A percentile compares a stretch with the other conserved stretches of the same genome.
Conservation (phyloP, 108 stramenopile genomes). For the Cyclostephanos tholiformis region DNA sequence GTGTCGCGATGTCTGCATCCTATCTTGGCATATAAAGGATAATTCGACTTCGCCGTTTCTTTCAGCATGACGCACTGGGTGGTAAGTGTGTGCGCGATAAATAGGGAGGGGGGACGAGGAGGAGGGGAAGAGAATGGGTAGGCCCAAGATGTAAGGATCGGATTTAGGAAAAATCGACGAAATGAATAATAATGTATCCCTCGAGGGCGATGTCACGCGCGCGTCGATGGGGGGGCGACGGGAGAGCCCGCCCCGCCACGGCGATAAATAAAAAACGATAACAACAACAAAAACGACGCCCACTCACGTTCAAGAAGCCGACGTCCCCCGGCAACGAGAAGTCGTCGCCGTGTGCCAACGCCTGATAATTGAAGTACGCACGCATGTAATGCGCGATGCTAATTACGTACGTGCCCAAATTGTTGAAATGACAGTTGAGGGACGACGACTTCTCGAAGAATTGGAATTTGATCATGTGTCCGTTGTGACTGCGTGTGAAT, state of each 20-base stretch:
- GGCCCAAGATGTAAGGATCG: too few species aligned
- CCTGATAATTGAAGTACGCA: conserved; percentile 87
- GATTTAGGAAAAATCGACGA: too few species aligned
- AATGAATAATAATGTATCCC: too few species aligned
- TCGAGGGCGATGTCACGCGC: too few species aligned
- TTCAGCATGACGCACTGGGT: conserved; percentile 70
- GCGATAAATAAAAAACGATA: background rate
- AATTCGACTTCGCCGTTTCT: conserved; percentile 51
- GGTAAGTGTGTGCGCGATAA: conserved; percentile 1
- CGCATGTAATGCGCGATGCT: conserved; percentile 91
- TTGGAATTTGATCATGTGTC: conserved; percentile 90
- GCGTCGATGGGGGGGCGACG: background rate
- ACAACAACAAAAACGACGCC: background rate
- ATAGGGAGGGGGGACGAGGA: conserved; percentile 6
- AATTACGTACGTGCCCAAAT: conserved; percentile 85
- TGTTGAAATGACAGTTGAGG: conserved; percentile 79
- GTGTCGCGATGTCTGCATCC: conserved; percentile 85
- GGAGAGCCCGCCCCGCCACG: too few species aligned
- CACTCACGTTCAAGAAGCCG: conserved; percentile 76
- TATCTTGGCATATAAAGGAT: conserved; percentile 82
- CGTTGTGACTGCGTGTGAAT: conserved; percentile 75
- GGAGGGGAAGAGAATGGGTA: too few species aligned
- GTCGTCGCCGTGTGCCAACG: conserved; percentile 66
- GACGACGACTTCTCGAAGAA: conserved; percentile 67
- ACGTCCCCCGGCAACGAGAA: conserved; percentile 80